Percentiles rank a stretch among this genome's conserved stretches.
Evolutionary conservation across 768 basidiomycete species (phyloP).

Genomic region (Russula sp.): DNA sequence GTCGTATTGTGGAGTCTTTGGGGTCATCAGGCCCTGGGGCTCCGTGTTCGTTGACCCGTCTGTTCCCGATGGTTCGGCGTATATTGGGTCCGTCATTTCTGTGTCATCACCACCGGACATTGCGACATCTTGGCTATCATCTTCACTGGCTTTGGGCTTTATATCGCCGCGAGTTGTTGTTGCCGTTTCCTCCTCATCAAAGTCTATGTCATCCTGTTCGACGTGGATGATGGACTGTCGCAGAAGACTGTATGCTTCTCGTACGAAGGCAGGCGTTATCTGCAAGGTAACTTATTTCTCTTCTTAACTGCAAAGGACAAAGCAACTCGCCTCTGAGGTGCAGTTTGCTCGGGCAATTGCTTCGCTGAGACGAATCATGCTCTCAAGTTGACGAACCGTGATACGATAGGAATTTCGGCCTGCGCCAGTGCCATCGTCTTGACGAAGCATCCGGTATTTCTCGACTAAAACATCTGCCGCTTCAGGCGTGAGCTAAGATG

Average conservation of each 20-base stretch:
- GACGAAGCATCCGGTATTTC: slow-evolving; percentile 86
- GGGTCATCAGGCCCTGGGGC: slow-evolving; percentile 21
- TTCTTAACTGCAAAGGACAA: background rate
- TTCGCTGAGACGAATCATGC: slow-evolving; percentile 96
- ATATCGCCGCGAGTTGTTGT: slow-evolving; percentile 44
- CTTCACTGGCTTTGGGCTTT: slow-evolving; percentile 30
- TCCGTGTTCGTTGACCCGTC: slow-evolving; percentile 23
- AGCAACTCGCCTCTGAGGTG: slow-evolving; percentile 64
- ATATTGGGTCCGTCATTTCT: slow-evolving; percentile 44
- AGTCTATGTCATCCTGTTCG: slow-evolving; percentile 96
- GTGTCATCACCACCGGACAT: slow-evolving; percentile 58
- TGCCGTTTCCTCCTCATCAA: slow-evolving; percentile 83
- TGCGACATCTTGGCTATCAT: slow-evolving; percentile 52
- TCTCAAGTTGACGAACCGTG: slow-evolving; percentile 95
- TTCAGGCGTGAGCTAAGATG: slow-evolving; percentile 73
- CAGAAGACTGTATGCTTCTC: slow-evolving; percentile 90
- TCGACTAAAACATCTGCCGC: slow-evolving; percentile 91
- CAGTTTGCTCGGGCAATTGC: slow-evolving; percentile 98
- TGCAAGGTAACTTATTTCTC: slow-evolving; percentile 27
- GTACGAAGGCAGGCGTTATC: slow-evolving; percentile 92
- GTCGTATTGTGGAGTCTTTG: slow-evolving; percentile 24
- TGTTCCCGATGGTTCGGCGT: slow-evolving; percentile 27
- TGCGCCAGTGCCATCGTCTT: slow-evolving; percentile 85
- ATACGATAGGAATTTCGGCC: slow-evolving; percentile 93
- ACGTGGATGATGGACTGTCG: slow-evolving; percentile 98